Base-by-base conservation (phyloP, 768 basidiomycete species). In the Austroboletus eburneus region DNA sequence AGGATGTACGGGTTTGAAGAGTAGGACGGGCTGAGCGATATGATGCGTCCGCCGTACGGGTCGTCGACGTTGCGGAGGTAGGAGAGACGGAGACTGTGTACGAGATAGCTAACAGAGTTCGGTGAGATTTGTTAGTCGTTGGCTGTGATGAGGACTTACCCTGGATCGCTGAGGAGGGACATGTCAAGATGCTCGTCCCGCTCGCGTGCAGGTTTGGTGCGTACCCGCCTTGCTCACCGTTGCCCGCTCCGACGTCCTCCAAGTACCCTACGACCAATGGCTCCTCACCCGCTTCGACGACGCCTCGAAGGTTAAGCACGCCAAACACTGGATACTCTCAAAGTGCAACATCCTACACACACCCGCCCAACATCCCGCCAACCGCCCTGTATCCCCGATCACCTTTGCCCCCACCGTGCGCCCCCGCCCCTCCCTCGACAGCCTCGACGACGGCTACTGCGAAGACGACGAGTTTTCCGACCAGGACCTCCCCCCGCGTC, bases 31-130 rank as follows among this genome's bases (percentile, higher is more conserved):
- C 85, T 83, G 41, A 94, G 72, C 6, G 89, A 80, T 56, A 96
- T 83, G 58, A 95, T 74, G 24, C 91, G 79, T 0, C 83, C 69
- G 13, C 87, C 87, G 59, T 93, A 90, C 1, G 85, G 83, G 59
- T 96, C 93, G 47, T 91, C 87, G 33, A 91, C 81, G 55, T 85
- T 81, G 50, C 91, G 86, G n/a, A 97, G 74, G 61, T 93, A 92
- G 12, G 85, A 81, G 22, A 97, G 72, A 5, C 93, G 84, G 5
- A 96, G 72, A 53, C 78, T 81, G 63, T 96, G 94, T 8, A 94
- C 87, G 30, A 95, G 73, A 62, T 83, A 81, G 38, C 83, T 85
- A 45, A 4, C 27, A 23, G 22, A 22, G 20, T 9, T 2, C 9
- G 13, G 35, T 55, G 38, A 58, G 56, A 16, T 27, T 27, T 27